Conservation (phyloP, 2,329 filamentous ascomycete species). For the Fusarium sp. region DNA sequence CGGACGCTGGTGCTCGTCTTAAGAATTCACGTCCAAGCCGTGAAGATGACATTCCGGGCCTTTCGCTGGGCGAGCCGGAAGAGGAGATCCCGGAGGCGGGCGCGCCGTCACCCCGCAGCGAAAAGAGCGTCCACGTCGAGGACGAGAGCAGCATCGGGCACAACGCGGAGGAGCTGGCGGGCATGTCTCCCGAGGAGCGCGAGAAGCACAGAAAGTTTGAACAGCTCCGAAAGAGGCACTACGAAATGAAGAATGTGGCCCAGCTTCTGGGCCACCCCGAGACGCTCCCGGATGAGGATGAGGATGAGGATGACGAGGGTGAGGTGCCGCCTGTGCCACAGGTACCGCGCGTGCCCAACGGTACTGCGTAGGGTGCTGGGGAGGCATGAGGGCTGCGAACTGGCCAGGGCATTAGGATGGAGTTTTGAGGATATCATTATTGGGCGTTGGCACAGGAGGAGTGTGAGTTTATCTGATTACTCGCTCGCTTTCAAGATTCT, state of each 20-base stretch:
- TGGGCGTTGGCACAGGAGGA: slow-evolving; percentile 39
- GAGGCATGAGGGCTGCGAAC: slow-evolving; percentile 12
- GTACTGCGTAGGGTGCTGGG: slow-evolving; percentile 39
- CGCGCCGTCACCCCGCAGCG: slow-evolving; percentile 46
- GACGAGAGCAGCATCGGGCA: slow-evolving; percentile 65
- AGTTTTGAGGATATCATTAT: slow-evolving; percentile 42
- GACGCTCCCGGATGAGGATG: slow-evolving; percentile 65
- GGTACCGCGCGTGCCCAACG: slow-evolving; percentile 54
- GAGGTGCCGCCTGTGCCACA: slow-evolving; percentile 51
- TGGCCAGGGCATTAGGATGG: slow-evolving; percentile 26
- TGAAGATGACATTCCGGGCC: slow-evolving; percentile 84
- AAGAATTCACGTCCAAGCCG: slow-evolving; percentile 50
- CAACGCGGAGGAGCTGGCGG: slow-evolving; percentile 63
- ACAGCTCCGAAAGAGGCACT: slow-evolving; percentile 91
- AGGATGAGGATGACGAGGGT: slow-evolving; percentile 68
- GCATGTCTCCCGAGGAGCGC: slow-evolving; percentile 73
- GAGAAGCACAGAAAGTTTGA: slow-evolving; percentile 96
- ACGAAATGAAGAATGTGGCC: slow-evolving; percentile 97
- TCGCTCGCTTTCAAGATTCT: slow-evolving; percentile 30
- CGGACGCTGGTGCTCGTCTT: slow-evolving; percentile 40
- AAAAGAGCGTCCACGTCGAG: slow-evolving; percentile 84
- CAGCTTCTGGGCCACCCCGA: slow-evolving; percentile 82
- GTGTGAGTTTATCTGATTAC: slow-evolving; percentile 16
- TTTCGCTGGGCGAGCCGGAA: slow-evolving; percentile 93
- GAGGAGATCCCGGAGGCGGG: slow-evolving; percentile 67